phyloP scores from a whole-genome alignment of 1,284 basidiomycete species.

The Tilletia setariae region DNA sequence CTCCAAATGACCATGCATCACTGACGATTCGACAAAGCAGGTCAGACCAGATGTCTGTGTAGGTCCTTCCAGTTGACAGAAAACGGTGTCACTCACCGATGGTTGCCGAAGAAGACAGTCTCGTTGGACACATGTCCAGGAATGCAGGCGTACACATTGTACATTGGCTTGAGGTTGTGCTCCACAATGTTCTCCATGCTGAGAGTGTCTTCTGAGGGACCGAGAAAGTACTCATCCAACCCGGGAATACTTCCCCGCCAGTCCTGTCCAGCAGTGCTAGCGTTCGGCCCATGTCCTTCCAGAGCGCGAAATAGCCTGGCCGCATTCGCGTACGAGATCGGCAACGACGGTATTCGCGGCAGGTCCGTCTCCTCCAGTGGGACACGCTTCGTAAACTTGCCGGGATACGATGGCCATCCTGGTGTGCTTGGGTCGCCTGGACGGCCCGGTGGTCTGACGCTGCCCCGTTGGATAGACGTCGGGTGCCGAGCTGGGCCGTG shows the following conservation, averaged over 20 bases:
- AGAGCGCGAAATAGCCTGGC: conserved; percentile 56
- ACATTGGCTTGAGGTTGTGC: conserved; percentile 40
- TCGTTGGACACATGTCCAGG: conserved; percentile 76
- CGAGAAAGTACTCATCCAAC: conserved; percentile 60
- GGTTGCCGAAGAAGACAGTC: conserved; percentile 73
- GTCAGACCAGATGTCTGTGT: not conserved
- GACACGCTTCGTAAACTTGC: conserved; percentile 68
- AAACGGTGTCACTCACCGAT: not conserved
- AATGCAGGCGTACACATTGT: conserved; percentile 84
- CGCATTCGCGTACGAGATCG: conserved; percentile 60
- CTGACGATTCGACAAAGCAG: conserved; percentile 20
- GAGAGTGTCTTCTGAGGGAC: conserved; percentile 41
- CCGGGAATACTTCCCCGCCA: conserved; percentile 59
- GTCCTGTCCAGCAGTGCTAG: conserved; percentile 63
- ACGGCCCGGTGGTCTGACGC: conserved; percentile 74
- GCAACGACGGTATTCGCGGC: conserved; percentile 76
- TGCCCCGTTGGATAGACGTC: conserved; percentile 67
- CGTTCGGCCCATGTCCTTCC: conserved; percentile 56
- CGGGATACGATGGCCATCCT: conserved; percentile 72
- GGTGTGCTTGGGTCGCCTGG: conserved; percentile 83
- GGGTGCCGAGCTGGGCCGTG: conserved; percentile 82
- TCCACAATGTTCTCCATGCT: conserved; percentile 35
- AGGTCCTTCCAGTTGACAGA: too few species aligned
- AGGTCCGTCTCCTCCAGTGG: conserved; percentile 60
- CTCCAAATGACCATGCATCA: conserved; percentile 58